Evolutionary conservation across 2,329 filamentous ascomycete genomes (phyloP), one percentile per base, ranked within the genome.

Genomic region (Hymenoscyphus linearis): DNA sequence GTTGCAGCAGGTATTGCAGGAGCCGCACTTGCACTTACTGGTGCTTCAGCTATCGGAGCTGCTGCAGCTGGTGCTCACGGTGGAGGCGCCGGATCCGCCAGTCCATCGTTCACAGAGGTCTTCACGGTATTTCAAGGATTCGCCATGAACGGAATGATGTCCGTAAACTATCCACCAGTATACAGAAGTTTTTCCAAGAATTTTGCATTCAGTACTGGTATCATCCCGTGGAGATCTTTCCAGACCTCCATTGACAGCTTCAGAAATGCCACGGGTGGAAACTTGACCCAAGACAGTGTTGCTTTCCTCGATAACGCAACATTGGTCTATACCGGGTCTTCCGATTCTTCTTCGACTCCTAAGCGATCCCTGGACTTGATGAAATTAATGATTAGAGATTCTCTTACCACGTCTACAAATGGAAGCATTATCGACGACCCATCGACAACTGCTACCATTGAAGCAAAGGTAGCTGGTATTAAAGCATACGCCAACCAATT

Each of bases 71-170:
- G 74, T 70, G 66, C 74, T 75, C 58, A 81, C 18, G 77, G 76
- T 53, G 80, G 79, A 18, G 89, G 87, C 14, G 80, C 81, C 13
- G 80, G 85, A 2, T 82, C 88, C 12, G 79, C 87, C 47, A 95
- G 91, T 68, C 95, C 95, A 27, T 90, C 88, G 58, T 97, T 98
- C 73, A 82, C 82, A 52, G 91, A 97, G 71, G 86, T 96, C 55
- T 83, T 96, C 67, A 86, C 88, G 64, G 96, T 90, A 85, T 96
- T 98, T 75, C 93, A 98, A 76, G 88, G 89, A 56, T 89, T 98
- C 81, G 92, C 95, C 31, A 89, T 95, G 79, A 97, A 95, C 75
- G 93, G 95, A 66, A 98, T 98, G 95, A 82, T 96, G 74, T 96
- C 90, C 62, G 93, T 96, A 69, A 85, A 87, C 69, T 92, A 96